Conservation (phyloP, 495 filamentous ascomycete genomes). For the Daldinia childiae region DNA sequence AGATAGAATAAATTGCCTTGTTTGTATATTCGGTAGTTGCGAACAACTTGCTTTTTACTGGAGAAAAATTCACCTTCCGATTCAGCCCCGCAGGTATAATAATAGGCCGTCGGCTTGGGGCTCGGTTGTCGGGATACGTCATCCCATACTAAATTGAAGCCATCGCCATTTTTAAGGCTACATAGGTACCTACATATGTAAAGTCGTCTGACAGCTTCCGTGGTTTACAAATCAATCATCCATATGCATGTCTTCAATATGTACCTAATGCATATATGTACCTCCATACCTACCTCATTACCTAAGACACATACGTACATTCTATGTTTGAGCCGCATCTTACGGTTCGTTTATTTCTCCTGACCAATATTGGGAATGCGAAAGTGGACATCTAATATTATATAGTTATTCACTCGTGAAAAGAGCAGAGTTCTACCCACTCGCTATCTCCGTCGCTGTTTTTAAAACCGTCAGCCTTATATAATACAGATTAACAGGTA, state of each 20-base stretch:
- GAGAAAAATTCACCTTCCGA: neutral
- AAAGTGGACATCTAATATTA: neutral
- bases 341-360: too few relatives aligned
- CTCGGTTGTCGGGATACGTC: conserved; percentile 19
- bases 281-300: too few relatives aligned
- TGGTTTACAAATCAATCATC: neutral
- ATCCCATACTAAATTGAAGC: conserved; percentile 35
- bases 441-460: neutral
- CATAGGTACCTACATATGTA: neutral
- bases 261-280: too few relatives aligned
- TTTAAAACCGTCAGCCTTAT: neutral
- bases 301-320: neutral
- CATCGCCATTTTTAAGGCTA: conserved; percentile 10
- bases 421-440: neutral
- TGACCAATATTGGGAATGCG: too few relatives aligned
- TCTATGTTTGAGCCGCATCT: neutral
- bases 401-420: neutral
- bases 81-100: conserved; percentile 26
- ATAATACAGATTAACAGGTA: neutral
- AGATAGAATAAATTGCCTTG: neutral
- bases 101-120: conserved; percentile 22
- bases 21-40: conserved; percentile 21
- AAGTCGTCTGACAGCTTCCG: neutral
- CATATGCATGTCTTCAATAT: neutral
- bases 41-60: neutral